Evolutionary conservation across 441 rosid genomes (phyloP).

Genomic region (Pelargonium fulgidum): DNA sequence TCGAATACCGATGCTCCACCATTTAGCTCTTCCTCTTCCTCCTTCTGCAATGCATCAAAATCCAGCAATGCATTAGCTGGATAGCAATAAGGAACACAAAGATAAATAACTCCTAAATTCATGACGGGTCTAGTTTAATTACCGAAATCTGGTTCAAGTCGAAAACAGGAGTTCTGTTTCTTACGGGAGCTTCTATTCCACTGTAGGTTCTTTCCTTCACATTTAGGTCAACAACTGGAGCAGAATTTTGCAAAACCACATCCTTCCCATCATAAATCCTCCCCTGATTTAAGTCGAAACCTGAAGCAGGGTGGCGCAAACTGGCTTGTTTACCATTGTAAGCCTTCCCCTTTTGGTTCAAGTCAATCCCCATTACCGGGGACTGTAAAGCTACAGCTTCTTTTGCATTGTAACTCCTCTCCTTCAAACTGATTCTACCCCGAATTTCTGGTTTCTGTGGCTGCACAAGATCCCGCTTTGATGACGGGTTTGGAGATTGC

Average conservation of each 20-base stretch:
- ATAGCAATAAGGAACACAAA: not conserved
- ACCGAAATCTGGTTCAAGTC: constrained; percentile 75
- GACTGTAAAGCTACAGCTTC: constrained; percentile 11
- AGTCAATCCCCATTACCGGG: not conserved
- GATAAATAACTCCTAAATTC: not conserved
- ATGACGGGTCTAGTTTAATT: constrained; percentile 16
- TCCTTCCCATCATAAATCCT: not conserved
- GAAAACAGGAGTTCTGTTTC: constrained; percentile 18
- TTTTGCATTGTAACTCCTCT: constrained; percentile 28
- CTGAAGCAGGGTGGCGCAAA: not conserved
- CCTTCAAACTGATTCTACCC: constrained; percentile 25
- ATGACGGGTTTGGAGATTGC: constrained; percentile 27
- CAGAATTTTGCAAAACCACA: not conserved
- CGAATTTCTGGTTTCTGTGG: constrained; percentile 23
- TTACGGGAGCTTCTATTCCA: too few species aligned
- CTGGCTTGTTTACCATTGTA: not conserved
- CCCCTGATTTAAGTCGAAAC: not conserved
- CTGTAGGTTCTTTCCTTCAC: too few species aligned
- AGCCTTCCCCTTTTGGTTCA: not conserved
- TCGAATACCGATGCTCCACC: constrained; percentile 32
- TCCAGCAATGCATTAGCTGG: constrained; percentile 10
- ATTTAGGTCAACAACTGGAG: too few species aligned
- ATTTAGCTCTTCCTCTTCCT: constrained; percentile 36
- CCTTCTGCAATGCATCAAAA: constrained; percentile 41
- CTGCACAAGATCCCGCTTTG: not conserved